These are phyloP conservation scores for Puya raimondii DNA, from an alignment of 176 grass and related monocot genomes.

Conservation along the genomic window DNA sequence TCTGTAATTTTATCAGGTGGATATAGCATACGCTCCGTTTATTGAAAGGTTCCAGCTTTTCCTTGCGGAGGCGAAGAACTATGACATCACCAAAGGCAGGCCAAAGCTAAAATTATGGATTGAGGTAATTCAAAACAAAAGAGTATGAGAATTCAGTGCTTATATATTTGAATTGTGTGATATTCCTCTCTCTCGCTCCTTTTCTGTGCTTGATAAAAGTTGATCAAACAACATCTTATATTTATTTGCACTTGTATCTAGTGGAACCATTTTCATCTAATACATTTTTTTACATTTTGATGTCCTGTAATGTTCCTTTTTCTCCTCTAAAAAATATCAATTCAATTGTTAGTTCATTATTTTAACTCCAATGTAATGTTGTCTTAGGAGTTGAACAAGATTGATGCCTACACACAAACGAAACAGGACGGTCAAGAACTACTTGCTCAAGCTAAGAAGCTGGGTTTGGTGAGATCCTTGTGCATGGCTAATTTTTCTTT, in stretches of 20 bases:
- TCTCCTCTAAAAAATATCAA: not conserved
- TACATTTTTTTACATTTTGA: not conserved
- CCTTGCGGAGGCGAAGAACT: slow-evolving; percentile 40
- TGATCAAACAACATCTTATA: no score
- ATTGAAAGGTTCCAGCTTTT: slow-evolving; percentile 55
- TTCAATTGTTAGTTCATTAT: not conserved
- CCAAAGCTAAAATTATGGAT: slow-evolving; percentile 50
- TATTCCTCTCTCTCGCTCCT: not conserved
- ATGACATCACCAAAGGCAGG: slow-evolving; percentile 53
- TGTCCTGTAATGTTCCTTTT: not conserved
- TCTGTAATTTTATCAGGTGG: slow-evolving; percentile 28
- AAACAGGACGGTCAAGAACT: slow-evolving; percentile 35
- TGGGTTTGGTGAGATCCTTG: slow-evolving; percentile 34
- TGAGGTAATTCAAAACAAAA: slow-evolving; percentile 17
- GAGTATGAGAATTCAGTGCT: not conserved
- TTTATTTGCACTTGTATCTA: no score
- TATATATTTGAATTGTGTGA: not conserved
- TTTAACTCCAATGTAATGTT: slow-evolving; percentile 12
- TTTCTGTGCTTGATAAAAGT: no score
- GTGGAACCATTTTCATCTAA: no score
- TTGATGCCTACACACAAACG: slow-evolving; percentile 48
- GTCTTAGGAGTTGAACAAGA: slow-evolving; percentile 53
- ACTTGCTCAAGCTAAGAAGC: slow-evolving; percentile 34
- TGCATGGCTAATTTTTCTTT: not conserved
- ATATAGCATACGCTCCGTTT: slow-evolving; percentile 65